phyloP scores from a whole-genome alignment of 768 basidiomycete species.

The Mrakia frigida region DNA sequence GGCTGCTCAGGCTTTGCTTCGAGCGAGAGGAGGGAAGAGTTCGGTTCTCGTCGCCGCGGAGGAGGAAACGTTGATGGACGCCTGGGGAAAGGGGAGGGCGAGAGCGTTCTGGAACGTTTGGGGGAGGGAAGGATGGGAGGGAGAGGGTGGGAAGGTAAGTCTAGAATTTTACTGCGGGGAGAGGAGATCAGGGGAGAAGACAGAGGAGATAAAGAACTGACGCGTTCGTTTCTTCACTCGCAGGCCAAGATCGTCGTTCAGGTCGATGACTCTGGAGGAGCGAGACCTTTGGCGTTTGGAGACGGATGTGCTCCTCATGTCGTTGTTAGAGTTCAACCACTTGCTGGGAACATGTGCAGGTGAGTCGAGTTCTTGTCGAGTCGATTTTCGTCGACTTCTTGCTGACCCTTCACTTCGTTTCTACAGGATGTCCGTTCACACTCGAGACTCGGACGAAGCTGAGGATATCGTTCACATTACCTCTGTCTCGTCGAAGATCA shows the following conservation, averaged over 20 bases:
- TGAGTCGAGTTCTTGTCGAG: conserved; percentile 40
- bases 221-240: not conserved
- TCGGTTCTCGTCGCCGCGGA: conserved; percentile 60
- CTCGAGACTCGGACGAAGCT: conserved; percentile 67
- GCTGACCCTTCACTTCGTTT: not conserved
- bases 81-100: conserved; percentile 48
- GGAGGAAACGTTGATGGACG: conserved; percentile 55
- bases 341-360: conserved; percentile 75
- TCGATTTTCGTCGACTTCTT: not conserved
- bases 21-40: conserved; percentile 54
- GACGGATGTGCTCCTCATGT: conserved; percentile 56
- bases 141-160: conserved; percentile 59
- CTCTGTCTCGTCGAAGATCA: conserved; percentile 65
- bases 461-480: conserved; percentile 77
- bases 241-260: conserved; percentile 86
- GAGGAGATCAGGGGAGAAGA: not conserved
- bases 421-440: conserved; percentile 50
- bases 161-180: too few relatives aligned
- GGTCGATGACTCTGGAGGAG: conserved; percentile 68
- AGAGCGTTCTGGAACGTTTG: conserved; percentile 6
- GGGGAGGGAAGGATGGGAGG: conserved; percentile 37
- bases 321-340: conserved; percentile 73
- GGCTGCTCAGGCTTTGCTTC: conserved; percentile 74
- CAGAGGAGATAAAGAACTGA: not conserved
- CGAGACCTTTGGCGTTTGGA: conserved; percentile 73